These are phyloP conservation scores for Candida easanensis DNA, from an alignment of 805 yeast species.

Conservation along the genomic window DNA sequence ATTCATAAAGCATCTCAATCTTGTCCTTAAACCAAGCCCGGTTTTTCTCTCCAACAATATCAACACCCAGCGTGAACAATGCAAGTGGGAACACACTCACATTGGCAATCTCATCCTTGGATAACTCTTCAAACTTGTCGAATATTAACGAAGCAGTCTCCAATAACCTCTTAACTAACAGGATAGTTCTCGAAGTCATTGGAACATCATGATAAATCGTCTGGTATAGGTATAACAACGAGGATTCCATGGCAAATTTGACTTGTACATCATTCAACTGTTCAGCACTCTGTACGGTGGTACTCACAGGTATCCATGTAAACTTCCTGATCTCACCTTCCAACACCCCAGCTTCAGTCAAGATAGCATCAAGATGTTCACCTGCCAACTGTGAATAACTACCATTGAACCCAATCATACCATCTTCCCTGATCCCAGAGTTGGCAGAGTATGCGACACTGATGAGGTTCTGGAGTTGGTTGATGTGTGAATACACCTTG, in stretches of 20 bases:
- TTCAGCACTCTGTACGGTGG: not conserved
- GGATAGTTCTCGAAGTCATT: constrained; percentile 1
- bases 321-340: constrained; percentile 1
- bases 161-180: constrained; percentile 6
- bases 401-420: constrained; percentile 2
- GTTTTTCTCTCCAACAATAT: constrained; percentile 1
- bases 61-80: constrained; percentile 7
- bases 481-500: constrained; percentile 5
- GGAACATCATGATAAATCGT: constrained; percentile 8
- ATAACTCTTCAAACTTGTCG: not conserved
- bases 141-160: not conserved
- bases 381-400: constrained; percentile 2
- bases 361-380: constrained; percentile 1
- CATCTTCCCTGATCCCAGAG: not conserved
- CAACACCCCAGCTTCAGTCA: constrained; percentile 5
- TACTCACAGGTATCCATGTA: not conserved
- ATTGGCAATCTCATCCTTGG: not conserved
- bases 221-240: constrained; percentile 9
- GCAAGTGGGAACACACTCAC: constrained; percentile 3
- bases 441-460: constrained; percentile 9
- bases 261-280: not conserved
- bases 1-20: constrained; percentile 1
- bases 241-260: constrained; percentile 5
- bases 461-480: constrained; percentile 6
- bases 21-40: constrained; percentile 4